A percentile compares a stretch with the other conserved stretches of the same genome.
Evolutionary conservation across 163 green algal species (phyloP).

Genomic region (Botryococcus braunii): DNA sequence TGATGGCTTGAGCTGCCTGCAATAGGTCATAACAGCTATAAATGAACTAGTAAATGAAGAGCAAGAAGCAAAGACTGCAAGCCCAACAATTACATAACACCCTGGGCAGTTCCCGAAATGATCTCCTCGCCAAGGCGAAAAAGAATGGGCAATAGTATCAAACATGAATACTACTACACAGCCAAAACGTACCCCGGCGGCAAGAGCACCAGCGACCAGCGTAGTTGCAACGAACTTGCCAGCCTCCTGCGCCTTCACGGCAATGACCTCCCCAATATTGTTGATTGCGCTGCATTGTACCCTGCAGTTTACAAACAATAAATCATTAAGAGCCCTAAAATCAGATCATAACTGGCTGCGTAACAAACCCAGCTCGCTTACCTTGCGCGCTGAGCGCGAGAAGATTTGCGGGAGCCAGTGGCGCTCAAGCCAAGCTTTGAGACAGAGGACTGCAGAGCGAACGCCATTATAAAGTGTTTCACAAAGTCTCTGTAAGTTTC

Average conservation of each 20-base stretch:
- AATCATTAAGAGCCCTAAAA: too few relatives aligned
- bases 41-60: not conserved
- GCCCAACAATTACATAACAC: not conserved
- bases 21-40: constrained; percentile 5
- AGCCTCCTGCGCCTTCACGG: constrained; percentile 14
- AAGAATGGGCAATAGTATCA: not conserved
- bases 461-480: too few relatives aligned
- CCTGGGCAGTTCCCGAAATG: not conserved
- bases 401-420: too few relatives aligned
- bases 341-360: too few relatives aligned
- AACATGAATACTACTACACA: not conserved
- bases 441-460: too few relatives aligned
- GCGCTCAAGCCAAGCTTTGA: too few relatives aligned
- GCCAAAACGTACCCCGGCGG: constrained; percentile 60
- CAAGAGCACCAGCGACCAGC: constrained; percentile 47
- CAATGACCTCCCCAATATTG: too few relatives aligned
- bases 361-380: too few relatives aligned
- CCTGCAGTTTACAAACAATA: too few relatives aligned
- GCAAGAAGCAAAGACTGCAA: not conserved
- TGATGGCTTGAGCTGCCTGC: constrained; percentile 74
- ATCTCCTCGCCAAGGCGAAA: not conserved
- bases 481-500: too few relatives aligned
- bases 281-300: too few relatives aligned
- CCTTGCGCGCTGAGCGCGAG: too few relatives aligned
- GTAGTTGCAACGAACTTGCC: constrained; percentile 28